These are phyloP conservation scores for Symbiodinium natans DNA, from an alignment of 73 alveolate species.

Conservation along the genomic window DNA sequence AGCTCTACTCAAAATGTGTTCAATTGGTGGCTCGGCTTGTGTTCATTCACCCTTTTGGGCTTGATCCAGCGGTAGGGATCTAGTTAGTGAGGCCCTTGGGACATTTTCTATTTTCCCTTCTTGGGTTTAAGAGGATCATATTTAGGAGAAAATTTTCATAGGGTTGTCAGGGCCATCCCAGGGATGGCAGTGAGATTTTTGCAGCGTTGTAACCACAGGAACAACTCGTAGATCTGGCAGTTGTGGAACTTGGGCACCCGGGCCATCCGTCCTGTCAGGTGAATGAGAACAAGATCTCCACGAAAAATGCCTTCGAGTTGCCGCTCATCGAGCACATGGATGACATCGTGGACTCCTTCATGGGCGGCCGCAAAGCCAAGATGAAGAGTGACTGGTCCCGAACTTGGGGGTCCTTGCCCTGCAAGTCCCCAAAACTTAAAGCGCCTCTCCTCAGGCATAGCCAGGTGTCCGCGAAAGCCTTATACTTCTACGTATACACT, in stretches of 20 bases:
- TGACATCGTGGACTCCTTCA: conserved; percentile 92
- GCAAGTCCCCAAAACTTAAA: too few relatives aligned
- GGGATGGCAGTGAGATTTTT: too few relatives aligned
- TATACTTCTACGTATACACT: too few relatives aligned
- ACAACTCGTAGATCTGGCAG: too few relatives aligned
- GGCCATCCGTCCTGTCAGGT: conserved; percentile 27
- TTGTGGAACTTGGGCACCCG: too few relatives aligned
- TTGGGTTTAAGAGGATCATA: too few relatives aligned
- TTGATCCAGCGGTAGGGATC: background rate
- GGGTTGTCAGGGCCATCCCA: too few relatives aligned
- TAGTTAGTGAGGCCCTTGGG: background rate
- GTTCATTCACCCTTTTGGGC: background rate
- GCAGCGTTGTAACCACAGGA: too few relatives aligned
- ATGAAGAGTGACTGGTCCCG: background rate
- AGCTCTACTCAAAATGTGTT: conserved; percentile 90
- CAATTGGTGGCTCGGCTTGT: conserved; percentile 38
- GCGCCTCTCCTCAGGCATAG: background rate
- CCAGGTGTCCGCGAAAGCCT: background rate
- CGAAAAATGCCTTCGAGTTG: conserved; percentile 86
- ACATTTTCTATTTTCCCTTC: too few relatives aligned
- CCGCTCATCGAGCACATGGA: conserved; percentile 93
- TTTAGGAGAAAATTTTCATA: too few relatives aligned
- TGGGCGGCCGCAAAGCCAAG: conserved; percentile 65
- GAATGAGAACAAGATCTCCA: conserved; percentile 88
- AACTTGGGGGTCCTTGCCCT: too few relatives aligned